Percentiles rank a stretch among this genome's conserved stretches.
These are phyloP conservation scores for Fomitopsis pulvina DNA, from an alignment of 768 basidiomycete species.

Conservation along the genomic window DNA sequence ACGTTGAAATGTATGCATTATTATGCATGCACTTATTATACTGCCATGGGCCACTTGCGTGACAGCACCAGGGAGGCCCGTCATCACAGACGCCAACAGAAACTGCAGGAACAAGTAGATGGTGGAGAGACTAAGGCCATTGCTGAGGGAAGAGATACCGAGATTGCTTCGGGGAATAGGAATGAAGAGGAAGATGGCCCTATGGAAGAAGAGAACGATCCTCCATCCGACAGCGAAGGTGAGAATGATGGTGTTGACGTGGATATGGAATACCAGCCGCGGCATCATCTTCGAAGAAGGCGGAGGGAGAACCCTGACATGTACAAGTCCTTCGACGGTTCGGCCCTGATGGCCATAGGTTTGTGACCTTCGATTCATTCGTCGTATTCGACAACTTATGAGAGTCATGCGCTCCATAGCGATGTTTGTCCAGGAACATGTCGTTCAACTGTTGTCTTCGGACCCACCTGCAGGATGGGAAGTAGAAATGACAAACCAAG, in stretches of 20 bases:
- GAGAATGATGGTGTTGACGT: constrained; percentile 8
- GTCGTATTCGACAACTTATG: neutral
- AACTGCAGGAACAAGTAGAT: constrained; percentile 3
- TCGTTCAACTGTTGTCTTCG: constrained; percentile 36
- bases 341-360: constrained; percentile 71
- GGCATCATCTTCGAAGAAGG: constrained; percentile 2
- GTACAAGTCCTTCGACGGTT: constrained; percentile 72
- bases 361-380: constrained; percentile 12
- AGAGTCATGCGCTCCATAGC: constrained; percentile 30
- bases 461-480: constrained; percentile 42
- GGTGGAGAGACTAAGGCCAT: neutral
- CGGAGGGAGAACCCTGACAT: constrained; percentile 41
- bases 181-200: constrained; percentile 11
- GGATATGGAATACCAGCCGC: neutral
- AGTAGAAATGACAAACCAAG: constrained; percentile 20
- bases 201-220: constrained; percentile 12
- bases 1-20: constrained; percentile 46
- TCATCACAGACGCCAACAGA: constrained; percentile 23
- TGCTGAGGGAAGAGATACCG: constrained; percentile 1
- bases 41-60: constrained; percentile 50
- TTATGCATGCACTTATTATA: constrained; percentile 51
- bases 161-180: constrained; percentile 10
- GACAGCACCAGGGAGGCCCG: constrained; percentile 44
- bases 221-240: constrained; percentile 11
- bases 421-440: constrained; percentile 63